Base-by-base conservation (phyloP, 177 flowering plant species). In the Vitis hybrid region DNA sequence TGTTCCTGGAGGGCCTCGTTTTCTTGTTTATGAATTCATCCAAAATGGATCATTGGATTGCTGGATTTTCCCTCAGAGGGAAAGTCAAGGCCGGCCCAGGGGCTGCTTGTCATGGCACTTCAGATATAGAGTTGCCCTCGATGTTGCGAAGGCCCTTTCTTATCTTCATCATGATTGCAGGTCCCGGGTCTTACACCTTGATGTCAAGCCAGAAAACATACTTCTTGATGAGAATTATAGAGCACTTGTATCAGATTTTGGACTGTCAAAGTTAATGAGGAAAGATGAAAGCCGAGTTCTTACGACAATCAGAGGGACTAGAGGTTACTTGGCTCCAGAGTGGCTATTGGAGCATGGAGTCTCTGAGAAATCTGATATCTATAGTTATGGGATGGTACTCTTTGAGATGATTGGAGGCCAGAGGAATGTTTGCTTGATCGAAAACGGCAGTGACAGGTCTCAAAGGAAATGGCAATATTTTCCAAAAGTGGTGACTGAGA, bases 181-280 rank as follows among this genome's bases (percentile, higher is more conserved):
- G 60, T 84, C 95, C 0, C 70, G 87, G 46, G 75, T 94, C n/a
- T 68, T 94, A 12, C 98, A 94, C 73, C 91, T 94, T 0, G 98
- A 94, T 64, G 88, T 94, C n/a, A 94, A 94, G 83, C 98, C 98
- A 0, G 98, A 94, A 64, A 94, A 94, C 63, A 92, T 94, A 9
- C 87, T 94, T 13, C 80, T 92, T 0, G 95, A 91, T 66, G 91
- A 87, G 69, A 79, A 72, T 66, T 87, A 81, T 64, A 67, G 85
- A 9, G 97, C 94, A 1, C 61, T 85, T 2, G 91, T 94, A 0
- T 11, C 94, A 0, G 97, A 94, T 83, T 94, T 94, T 48, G 98
- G 98, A 2, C 77, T 94, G 17, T 90, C 98, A 0, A 92, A 84
- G 78, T 74, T 94, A 20, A 91, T 90, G 89, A 84, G 87, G 14